Evolutionary conservation across 2,329 filamentous ascomycete genomes (phyloP).

Genomic region (Fusarium oligoseptatum): DNA sequence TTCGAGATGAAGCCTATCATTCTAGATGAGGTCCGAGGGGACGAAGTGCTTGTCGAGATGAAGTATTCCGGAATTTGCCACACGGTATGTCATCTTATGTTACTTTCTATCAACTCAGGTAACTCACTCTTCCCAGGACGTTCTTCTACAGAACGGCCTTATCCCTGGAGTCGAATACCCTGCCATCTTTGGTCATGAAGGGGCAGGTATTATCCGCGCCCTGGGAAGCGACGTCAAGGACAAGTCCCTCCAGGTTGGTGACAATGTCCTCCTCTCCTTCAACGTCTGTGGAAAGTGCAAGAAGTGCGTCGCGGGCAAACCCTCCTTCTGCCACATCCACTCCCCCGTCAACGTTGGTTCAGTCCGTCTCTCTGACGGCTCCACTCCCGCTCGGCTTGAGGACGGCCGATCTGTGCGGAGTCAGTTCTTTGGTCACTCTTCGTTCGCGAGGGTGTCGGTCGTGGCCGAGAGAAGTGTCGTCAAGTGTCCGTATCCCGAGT

Average conservation of each 20-base stretch:
- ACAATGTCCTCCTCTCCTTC: conserved; percentile 28
- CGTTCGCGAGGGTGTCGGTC: conserved; percentile 18
- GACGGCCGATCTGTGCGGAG: conserved; percentile 17
- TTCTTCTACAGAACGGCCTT: conserved; percentile 18
- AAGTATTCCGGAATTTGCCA: conserved; percentile 29
- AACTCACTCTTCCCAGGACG: conserved; percentile 3
- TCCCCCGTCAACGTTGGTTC: conserved; percentile 20
- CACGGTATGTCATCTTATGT: not conserved
- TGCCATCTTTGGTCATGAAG: conserved; percentile 26
- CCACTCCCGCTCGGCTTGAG: conserved; percentile 17
- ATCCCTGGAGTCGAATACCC: conserved; percentile 21
- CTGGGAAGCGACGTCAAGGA: conserved; percentile 9
- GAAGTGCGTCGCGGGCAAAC: conserved; percentile 17
- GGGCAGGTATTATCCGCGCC: conserved; percentile 15
- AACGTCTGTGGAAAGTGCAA: conserved; percentile 26
- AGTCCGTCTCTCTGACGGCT: conserved; percentile 18
- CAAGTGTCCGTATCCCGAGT: conserved; percentile 23
- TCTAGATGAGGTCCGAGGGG: conserved; percentile 17
- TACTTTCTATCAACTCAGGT: not conserved
- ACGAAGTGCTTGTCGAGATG: conserved; percentile 29
- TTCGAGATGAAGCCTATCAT: conserved; percentile 18
- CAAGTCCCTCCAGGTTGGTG: conserved; percentile 15
- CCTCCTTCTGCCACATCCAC: conserved; percentile 24
- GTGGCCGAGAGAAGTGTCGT: conserved; percentile 26
- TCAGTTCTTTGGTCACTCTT: conserved; percentile 26